A percentile compares a stretch with the other conserved stretches of the same genome.
Evolutionary conservation across 306 rosid species (phyloP).

Genomic region (Senna siamea): DNA sequence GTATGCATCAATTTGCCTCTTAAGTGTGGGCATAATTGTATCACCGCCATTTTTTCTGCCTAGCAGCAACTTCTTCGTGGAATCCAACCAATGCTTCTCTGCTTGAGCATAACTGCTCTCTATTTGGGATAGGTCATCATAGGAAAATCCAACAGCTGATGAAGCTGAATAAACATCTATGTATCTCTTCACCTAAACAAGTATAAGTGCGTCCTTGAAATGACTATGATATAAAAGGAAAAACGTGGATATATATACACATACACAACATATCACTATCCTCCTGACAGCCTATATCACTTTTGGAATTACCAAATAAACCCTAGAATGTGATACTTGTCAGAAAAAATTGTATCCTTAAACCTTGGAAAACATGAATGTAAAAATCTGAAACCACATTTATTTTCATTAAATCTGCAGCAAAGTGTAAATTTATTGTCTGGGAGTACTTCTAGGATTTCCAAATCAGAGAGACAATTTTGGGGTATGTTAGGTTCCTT

Average conservation of each 20-base stretch:
- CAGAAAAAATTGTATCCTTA: constrained; percentile 12
- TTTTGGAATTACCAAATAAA: constrained; percentile 26
- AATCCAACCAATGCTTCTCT: constrained; percentile 62
- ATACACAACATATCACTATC: not conserved
- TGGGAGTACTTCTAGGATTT: not conserved
- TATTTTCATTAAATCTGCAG: not conserved
- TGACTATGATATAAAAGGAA: constrained; percentile 8
- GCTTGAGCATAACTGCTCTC: constrained; percentile 65
- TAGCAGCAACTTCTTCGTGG: constrained; percentile 55
- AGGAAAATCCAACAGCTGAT: constrained; percentile 88
- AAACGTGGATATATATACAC: not conserved
- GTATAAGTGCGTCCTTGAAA: constrained; percentile 37
- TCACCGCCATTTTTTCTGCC: constrained; percentile 45
- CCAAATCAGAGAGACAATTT: constrained; percentile 9
- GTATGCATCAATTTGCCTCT: constrained; percentile 72
- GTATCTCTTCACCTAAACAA: constrained; percentile 84
- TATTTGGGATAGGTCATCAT: constrained; percentile 71
- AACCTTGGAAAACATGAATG: constrained; percentile 15
- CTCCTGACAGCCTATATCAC: constrained; percentile 24
- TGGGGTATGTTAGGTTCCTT: not conserved
- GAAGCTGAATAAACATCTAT: constrained; percentile 85
- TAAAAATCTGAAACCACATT: constrained; percentile 31
- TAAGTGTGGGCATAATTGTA: constrained; percentile 54
- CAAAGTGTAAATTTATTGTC: not conserved
- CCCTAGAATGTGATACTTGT: constrained; percentile 22